Base-by-base conservation (phyloP, 768 basidiomycete species). In the Lentinula sp. region DNA sequence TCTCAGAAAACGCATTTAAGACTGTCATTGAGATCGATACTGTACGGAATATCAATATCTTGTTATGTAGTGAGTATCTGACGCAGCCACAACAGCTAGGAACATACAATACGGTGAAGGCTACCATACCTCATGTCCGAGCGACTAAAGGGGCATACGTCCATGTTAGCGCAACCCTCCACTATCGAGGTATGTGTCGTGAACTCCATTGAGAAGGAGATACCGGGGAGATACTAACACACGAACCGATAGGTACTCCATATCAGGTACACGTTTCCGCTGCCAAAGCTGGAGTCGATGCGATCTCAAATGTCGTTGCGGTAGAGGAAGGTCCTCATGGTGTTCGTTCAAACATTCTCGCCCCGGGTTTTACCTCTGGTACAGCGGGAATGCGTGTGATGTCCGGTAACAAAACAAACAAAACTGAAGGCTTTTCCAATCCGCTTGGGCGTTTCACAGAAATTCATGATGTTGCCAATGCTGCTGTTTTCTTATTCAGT, bases 1-100 rank as follows among this genome's bases (percentile, higher is more conserved):
- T 97, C 62, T 94, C 92, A 2, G 87, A 90, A 70, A 95, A 93
- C 68, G 96, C 87, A 2, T 98, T 98, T 80, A 83, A 79, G 70
- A 94, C 95, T 0, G 95, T 98, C 39, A 79, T 98, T 61, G 92
- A 94, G 69, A 98, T 98, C 66, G 96, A 98, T 73, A 88, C 92
- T 13, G 92, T 91, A 68, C 57, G 55, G 4, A 36, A 13, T 49
- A 8, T 35, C 32, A 36, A 13, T 49, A 8, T 35, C 32, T 57
- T 56, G 15, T 28, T 5, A 39, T 7, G n/a, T 9, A 20, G 0
- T 16, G 23, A 39, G 28, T 45, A 54, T 20, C 28, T 42, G 36
- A 36, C 48, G 51, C 36, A 59, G 42, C 18, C 8, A 35, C 12
- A 45, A 37, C 69, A 93, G 90, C 78, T 97, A 33, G 96, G 96